These are phyloP conservation scores for Stevia rebaudiana DNA, from an alignment of 140 eudicot genomes.

Conservation along the genomic window DNA sequence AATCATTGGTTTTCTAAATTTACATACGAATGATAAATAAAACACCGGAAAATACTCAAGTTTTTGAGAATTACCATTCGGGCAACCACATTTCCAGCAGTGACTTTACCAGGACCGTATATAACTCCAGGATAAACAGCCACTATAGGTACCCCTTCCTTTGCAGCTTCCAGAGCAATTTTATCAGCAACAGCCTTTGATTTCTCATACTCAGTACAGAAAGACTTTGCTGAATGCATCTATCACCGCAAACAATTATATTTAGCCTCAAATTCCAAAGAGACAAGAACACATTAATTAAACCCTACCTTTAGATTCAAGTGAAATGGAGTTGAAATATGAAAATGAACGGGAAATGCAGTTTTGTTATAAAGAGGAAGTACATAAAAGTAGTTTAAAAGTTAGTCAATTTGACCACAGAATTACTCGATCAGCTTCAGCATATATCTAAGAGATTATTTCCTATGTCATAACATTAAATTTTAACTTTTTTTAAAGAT, in stretches of 20 bases:
- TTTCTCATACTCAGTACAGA: constrained; percentile 83
- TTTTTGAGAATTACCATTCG: constrained; percentile 39
- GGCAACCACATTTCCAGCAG: constrained; percentile 69
- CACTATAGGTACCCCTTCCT: constrained; percentile 69
- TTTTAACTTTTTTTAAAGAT: not conserved
- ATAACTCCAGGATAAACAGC: constrained; percentile 83
- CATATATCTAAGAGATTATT: not conserved
- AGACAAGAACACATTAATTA: constrained; percentile 3
- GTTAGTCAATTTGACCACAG: not conserved
- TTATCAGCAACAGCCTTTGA: constrained; percentile 73
- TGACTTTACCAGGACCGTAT: constrained; percentile 82
- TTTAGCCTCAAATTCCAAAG: constrained; percentile 5
- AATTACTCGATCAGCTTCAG: not conserved
- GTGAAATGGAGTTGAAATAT: not conserved
- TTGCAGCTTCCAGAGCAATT: constrained; percentile 68
- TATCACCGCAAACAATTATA: constrained; percentile 23
- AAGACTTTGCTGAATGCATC: constrained; percentile 59
- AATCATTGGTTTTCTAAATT: too few species aligned
- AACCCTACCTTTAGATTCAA: too few species aligned
- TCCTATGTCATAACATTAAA: not conserved
- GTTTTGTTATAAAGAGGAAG: not conserved
- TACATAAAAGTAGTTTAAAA: not conserved
- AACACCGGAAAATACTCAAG: not conserved
- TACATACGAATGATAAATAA: not conserved
- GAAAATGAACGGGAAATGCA: not conserved